A percentile compares a stretch with the other conserved stretches of the same genome.
Evolutionary conservation across 148 eudicot genomes (phyloP).

Genomic region (Heliamphora exappendiculata): DNA sequence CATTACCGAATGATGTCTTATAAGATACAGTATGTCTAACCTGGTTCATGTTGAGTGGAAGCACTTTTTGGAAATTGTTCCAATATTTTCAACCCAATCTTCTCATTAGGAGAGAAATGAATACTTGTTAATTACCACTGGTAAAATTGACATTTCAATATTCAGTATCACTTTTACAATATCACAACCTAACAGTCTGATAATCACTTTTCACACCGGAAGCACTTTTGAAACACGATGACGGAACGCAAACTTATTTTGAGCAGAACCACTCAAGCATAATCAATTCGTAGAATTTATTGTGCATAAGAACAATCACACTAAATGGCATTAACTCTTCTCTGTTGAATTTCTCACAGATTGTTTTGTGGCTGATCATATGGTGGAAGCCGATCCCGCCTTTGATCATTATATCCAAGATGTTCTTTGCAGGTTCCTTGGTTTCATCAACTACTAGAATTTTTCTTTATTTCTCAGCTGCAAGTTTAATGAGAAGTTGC

Average conservation of each 20-base stretch:
- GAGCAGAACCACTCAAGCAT: neutral
- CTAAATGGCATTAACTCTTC: neutral
- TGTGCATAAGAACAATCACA: neutral
- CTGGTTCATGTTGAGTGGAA: too few species aligned
- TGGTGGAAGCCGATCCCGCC: slow-evolving; percentile 87
- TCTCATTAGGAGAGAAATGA: neutral
- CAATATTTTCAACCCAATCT: neutral
- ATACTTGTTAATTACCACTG: neutral
- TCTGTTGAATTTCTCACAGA: slow-evolving; percentile 35
- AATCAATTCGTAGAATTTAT: neutral
- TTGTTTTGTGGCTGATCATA: slow-evolving; percentile 65
- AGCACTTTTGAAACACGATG: neutral
- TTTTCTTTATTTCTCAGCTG: neutral
- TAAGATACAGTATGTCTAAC: too few species aligned
- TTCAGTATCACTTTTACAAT: neutral
- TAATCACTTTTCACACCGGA: neutral
- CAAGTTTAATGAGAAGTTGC: neutral
- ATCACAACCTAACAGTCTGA: neutral
- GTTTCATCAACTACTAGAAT: slow-evolving; percentile 1
- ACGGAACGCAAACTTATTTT: neutral
- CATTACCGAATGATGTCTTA: too few species aligned
- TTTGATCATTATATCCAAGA: slow-evolving; percentile 62
- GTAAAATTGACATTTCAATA: neutral
- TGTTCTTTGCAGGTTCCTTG: slow-evolving; percentile 86
- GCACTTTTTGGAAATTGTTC: too few species aligned